Evolutionary conservation across 805 yeast genomes (phyloP).

Genomic region (Starmerella asiatica): DNA sequence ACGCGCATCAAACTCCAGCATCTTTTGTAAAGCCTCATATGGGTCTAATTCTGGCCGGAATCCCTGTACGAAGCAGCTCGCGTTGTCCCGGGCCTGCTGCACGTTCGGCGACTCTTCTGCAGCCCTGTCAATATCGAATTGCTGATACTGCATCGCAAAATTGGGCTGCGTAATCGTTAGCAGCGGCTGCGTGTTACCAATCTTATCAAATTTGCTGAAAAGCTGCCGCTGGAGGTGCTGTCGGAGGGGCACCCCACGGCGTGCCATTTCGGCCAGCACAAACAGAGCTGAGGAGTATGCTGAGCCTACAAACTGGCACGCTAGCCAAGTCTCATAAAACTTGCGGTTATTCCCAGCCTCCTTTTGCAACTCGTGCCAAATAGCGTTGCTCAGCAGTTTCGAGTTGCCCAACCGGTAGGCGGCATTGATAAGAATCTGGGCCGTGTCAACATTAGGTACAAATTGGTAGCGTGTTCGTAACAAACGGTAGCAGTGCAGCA

Average conservation of each 20-base stretch:
- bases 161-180: slow-evolving; percentile 5
- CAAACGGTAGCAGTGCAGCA: slow-evolving; percentile 15
- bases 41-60: slow-evolving; percentile 2
- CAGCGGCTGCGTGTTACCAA: slow-evolving; percentile 5
- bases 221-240: slow-evolving; percentile 14
- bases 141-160: not conserved
- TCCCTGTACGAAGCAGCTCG: slow-evolving; percentile 10
- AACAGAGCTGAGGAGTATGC: slow-evolving; percentile 15
- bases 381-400: slow-evolving; percentile 20
- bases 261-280: slow-evolving; percentile 22
- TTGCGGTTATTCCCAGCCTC: slow-evolving; percentile 11
- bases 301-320: slow-evolving; percentile 21
- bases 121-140: slow-evolving; percentile 11
- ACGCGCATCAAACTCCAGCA: slow-evolving; percentile 16
- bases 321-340: slow-evolving; percentile 21
- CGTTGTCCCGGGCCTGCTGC: slow-evolving; percentile 17
- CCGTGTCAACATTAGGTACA: slow-evolving; percentile 12
- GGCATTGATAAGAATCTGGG: slow-evolving; percentile 18
- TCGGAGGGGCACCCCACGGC: slow-evolving; percentile 16
- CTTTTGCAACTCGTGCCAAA: slow-evolving; percentile 21
- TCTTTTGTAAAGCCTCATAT: slow-evolving; percentile 4
- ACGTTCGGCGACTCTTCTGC: slow-evolving; percentile 5
- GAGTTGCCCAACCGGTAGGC: slow-evolving; percentile 25
- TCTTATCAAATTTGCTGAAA: slow-evolving; percentile 6
- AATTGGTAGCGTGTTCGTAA: no score